A percentile compares a stretch with the other conserved stretches of the same genome.
These are phyloP conservation scores for Aspergillus pseudoviridinutans DNA, from an alignment of 2,329 filamentous ascomycete genomes.

Conservation along the genomic window DNA sequence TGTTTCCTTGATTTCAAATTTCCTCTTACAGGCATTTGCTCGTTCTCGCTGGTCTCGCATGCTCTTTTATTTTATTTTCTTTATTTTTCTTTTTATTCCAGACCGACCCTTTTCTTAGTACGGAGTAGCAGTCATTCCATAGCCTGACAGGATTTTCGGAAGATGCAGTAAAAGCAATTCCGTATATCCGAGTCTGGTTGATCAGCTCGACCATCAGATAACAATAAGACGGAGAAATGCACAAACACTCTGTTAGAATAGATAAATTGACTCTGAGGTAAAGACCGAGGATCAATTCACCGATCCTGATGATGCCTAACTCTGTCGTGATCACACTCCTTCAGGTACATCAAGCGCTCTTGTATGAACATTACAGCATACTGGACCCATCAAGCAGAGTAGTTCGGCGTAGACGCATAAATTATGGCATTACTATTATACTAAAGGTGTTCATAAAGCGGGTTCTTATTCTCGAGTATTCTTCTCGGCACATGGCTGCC, in stretches of 20 bases:
- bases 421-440: not conserved
- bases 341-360: not conserved
- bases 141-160: not conserved
- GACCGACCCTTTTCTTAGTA: no score
- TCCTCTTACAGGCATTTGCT: slow-evolving; percentile 6
- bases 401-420: not conserved
- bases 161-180: not conserved
- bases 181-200: slow-evolving; percentile 3
- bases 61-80: not conserved
- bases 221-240: not conserved
- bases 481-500: not conserved
- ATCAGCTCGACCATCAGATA: not conserved
- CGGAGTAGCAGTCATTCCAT: not conserved
- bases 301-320: not conserved
- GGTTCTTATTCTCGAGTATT: not conserved
- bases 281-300: not conserved
- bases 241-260: no score
- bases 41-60: not conserved
- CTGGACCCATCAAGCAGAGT: no score
- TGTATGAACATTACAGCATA: not conserved
- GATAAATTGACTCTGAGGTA: not conserved
- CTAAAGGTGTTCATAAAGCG: not conserved
- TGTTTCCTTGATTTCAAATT: slow-evolving; percentile 7
- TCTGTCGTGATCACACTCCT: not conserved
- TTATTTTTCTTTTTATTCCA: not conserved